Base-by-base conservation (phyloP, 2,329 filamentous ascomycete species). In the Phialophora macrospora region DNA sequence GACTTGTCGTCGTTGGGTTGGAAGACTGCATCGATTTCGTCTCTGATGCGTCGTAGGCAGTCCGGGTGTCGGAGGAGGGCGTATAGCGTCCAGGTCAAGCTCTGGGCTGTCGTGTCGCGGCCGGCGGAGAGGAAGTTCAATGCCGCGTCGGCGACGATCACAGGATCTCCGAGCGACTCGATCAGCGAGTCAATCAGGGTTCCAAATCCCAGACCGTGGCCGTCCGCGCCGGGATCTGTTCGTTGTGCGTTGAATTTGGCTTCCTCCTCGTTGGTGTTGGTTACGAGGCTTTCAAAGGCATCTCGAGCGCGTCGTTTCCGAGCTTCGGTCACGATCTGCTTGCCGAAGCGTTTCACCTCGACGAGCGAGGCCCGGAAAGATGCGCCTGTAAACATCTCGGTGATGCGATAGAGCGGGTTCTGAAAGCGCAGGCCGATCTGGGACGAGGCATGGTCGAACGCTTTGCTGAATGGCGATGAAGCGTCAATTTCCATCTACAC, bases 81-180 rank as follows among this genome's bases (percentile, higher is more conserved):
- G 73, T 89, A 88, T 48, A 88, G 81, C 0, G 83, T 82, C 87
- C 87, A 90, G 0, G 87, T 88, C 11, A 90, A 75, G 1, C 84
- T 85, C 71, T 90, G 87, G 0, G 87, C 87, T 6, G 86, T 87
- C 0, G 87, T 89, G 72, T 90, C 87, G 63, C 87, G 80, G 17
- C 87, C 82, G 0, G 87, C 87, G 0, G 86, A 88, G 9, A 89
- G 83, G 71, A 88, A 90, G 70, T 88, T 90, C 12, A 90, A 77
- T 0, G 87, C 87, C 2, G 87, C 84, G 73, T 89, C 87, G 8
- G 87, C 85, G 6, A 88, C 86, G 24, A 85, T 77, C n/a, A 81
- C 74, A 30, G 83, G 80, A 17, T 72, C 51, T 63, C 87, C 79
- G 38, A 89, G 83, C 1, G 82, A 77, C 55, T 87, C 83, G 0